Evolutionary conservation across 345 rosid genomes (phyloP).

Genomic region (Salix caprea): DNA sequence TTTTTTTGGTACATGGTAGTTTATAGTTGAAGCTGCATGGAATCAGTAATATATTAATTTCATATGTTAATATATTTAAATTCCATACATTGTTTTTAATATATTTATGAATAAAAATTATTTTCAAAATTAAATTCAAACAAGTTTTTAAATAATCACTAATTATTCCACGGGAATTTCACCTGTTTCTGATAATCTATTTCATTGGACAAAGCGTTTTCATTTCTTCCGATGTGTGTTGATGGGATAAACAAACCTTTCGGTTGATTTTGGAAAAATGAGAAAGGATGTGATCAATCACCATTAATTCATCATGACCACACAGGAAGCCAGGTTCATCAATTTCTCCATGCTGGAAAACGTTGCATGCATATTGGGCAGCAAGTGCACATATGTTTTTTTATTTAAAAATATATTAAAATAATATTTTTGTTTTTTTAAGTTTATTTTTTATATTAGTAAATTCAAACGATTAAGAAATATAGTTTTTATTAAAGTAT

Average conservation of each 20-base stretch:
- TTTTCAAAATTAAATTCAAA: too few species aligned
- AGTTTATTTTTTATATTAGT: too few species aligned
- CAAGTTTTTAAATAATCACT: too few species aligned
- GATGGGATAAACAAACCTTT: not conserved
- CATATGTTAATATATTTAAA: not conserved
- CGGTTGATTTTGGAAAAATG: not conserved
- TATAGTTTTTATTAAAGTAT: too few species aligned
- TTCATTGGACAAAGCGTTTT: not conserved
- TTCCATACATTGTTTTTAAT: too few species aligned
- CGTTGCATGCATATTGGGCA: not conserved
- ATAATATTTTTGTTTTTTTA: too few species aligned
- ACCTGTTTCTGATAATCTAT: constrained; percentile 4
- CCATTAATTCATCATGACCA: not conserved
- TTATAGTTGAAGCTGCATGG: not conserved
- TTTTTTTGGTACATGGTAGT: too few species aligned
- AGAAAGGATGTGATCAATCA: not conserved
- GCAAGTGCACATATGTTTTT: too few species aligned
- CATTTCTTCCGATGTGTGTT: not conserved
- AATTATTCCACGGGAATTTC: too few species aligned
- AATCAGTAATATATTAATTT: not conserved
- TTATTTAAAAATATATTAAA: too few species aligned
- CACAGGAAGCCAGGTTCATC: not conserved
- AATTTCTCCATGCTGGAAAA: not conserved
- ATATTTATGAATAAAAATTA: too few species aligned
- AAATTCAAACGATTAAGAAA: too few species aligned